Percentiles rank a stretch among this genome's conserved stretches.
phyloP scores from a whole-genome alignment of 2,329 filamentous ascomycete species.

The Scolecobasidium constrictum region DNA sequence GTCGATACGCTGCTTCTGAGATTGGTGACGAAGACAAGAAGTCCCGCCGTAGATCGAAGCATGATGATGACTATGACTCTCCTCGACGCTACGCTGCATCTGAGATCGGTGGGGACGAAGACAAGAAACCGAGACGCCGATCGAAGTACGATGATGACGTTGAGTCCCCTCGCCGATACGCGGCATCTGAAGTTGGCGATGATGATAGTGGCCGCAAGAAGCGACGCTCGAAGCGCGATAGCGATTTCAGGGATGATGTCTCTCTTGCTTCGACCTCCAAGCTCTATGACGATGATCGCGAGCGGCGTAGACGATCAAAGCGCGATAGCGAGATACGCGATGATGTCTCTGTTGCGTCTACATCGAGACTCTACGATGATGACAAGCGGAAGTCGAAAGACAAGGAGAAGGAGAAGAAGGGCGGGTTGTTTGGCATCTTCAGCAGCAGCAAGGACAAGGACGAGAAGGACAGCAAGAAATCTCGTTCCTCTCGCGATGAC shows the following conservation, averaged over 20 bases:
- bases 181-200: slow-evolving; percentile 15
- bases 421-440: slow-evolving; percentile 35
- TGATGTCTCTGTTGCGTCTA: slow-evolving; percentile 7
- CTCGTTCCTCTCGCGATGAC: slow-evolving; percentile 21
- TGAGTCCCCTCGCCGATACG: neutral
- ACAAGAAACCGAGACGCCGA: slow-evolving; percentile 7
- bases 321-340: slow-evolving; percentile 10
- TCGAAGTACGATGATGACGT: slow-evolving; percentile 2
- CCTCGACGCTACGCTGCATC: no score
- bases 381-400: slow-evolving; percentile 6
- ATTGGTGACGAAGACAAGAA: slow-evolving; percentile 14
- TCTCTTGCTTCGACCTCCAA: slow-evolving; percentile 11
- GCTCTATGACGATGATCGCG: slow-evolving; percentile 23
- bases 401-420: slow-evolving; percentile 22
- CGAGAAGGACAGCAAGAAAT: slow-evolving; percentile 16
- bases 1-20: slow-evolving; percentile 5
- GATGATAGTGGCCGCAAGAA: slow-evolving; percentile 18
- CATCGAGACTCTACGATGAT: slow-evolving; percentile 12
- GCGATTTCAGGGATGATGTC: slow-evolving; percentile 8
- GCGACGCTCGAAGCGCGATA: slow-evolving; percentile 21
- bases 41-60: slow-evolving; percentile 20
- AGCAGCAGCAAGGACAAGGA: slow-evolving; percentile 29
- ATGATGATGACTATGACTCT: slow-evolving; percentile 10
- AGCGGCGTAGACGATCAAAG: slow-evolving; percentile 23
- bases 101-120: no score